A percentile compares a stretch with the other conserved stretches of the same genome.
Evolutionary conservation across 2,329 filamentous ascomycete genomes (phyloP).

Genomic region (Aspergillus hiratsukae): DNA sequence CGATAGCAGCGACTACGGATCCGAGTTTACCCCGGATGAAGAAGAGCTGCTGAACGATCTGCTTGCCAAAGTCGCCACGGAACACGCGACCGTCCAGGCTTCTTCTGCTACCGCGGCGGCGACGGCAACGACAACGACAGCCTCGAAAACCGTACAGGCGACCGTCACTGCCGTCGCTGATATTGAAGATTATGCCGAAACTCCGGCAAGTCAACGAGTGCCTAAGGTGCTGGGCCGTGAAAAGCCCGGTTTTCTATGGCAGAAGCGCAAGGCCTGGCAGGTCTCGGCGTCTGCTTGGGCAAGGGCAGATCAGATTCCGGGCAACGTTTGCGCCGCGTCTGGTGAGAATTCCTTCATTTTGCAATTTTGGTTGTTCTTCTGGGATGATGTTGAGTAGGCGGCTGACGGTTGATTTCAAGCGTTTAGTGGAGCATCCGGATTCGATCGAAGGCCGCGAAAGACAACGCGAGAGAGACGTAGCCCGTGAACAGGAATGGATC

Average conservation of each 20-base stretch:
- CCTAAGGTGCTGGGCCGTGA: conserved; percentile 41
- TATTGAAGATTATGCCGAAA: conserved; percentile 43
- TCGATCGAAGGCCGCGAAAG: conserved; percentile 33
- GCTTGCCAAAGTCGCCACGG: conserved; percentile 42
- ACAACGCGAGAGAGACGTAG: conserved; percentile 27
- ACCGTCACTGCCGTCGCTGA: conserved; percentile 27
- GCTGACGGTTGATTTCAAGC: conserved; percentile 60
- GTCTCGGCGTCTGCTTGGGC: conserved; percentile 16
- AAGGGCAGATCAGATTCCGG: conserved; percentile 24
- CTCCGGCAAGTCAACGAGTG: conserved; percentile 32
- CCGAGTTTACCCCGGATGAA: conserved; percentile 57
- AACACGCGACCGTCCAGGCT: conserved; percentile 21
- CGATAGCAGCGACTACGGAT: conserved; percentile 57
- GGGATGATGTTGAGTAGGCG: neutral
- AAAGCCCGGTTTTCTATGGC: conserved; percentile 28
- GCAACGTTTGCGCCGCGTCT: conserved; percentile 24
- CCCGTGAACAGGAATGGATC: conserved; percentile 24
- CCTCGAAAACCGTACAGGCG: neutral
- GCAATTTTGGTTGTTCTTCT: conserved; percentile 38
- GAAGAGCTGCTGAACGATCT: conserved; percentile 51
- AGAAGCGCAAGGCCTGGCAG: conserved; percentile 13
- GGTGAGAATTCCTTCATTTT: conserved; percentile 23
- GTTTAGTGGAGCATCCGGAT: conserved; percentile 53
- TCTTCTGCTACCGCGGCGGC: conserved; percentile 9
- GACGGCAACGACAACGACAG: conserved; percentile 4